Percentiles rank a stretch among this genome's conserved stretches.
These are phyloP conservation scores for Boletus vinaceobasis DNA, from an alignment of 768 basidiomycete species.

Conservation along the genomic window DNA sequence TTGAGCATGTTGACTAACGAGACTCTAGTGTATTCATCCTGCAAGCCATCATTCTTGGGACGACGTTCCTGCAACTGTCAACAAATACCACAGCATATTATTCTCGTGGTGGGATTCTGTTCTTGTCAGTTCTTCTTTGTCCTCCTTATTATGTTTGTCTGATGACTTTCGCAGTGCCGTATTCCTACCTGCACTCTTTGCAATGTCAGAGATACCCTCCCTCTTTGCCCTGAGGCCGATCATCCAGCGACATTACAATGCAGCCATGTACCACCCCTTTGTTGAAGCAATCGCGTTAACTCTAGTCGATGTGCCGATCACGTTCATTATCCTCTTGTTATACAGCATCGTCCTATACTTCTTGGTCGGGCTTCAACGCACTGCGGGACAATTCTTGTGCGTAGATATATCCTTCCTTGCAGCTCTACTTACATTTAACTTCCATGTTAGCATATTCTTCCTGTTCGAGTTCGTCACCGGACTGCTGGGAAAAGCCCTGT, in stretches of 20 bases:
- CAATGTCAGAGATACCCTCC: slow-evolving; percentile 58
- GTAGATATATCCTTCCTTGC: slow-evolving; percentile 20
- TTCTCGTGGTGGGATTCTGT: slow-evolving; percentile 80
- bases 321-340: slow-evolving; percentile 33
- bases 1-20: not conserved
- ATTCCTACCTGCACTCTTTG: slow-evolving; percentile 54
- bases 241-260: slow-evolving; percentile 39
- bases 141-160: not conserved
- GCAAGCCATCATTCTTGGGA: slow-evolving; percentile 34
- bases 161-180: slow-evolving; percentile 39
- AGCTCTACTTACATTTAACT: slow-evolving; percentile 10
- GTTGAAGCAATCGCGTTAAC: slow-evolving; percentile 45
- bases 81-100: slow-evolving; percentile 33
- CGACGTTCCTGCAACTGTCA: slow-evolving; percentile 45
- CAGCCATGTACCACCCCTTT: slow-evolving; percentile 52
- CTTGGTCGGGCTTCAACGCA: slow-evolving; percentile 52
- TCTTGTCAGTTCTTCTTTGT: slow-evolving; percentile 52
- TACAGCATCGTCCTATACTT: slow-evolving; percentile 54
- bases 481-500: slow-evolving; percentile 71
- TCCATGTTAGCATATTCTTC: slow-evolving; percentile 46
- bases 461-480: slow-evolving; percentile 57
- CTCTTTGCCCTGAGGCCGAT: slow-evolving; percentile 46
- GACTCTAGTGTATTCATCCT: slow-evolving; percentile 36
- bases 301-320: slow-evolving; percentile 45
- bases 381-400: slow-evolving; percentile 64